phyloP scores from a whole-genome alignment of 352 stramenopile genomes.

The Phytophthora fragariae region DNA sequence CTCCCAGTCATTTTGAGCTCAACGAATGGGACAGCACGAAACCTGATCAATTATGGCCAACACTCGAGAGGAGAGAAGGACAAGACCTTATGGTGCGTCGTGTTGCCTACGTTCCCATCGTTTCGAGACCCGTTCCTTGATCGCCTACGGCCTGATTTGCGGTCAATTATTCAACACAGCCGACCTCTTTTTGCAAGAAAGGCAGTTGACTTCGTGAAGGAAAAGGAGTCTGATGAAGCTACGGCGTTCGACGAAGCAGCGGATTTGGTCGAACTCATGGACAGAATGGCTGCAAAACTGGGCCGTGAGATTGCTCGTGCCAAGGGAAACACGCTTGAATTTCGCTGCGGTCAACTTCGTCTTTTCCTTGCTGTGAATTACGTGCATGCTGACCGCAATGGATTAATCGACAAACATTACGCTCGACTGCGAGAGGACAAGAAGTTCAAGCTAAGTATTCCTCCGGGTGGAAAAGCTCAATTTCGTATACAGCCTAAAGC shows the following conservation, averaged over 20 bases:
- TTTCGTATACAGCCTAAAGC: neutral
- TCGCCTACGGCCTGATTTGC: neutral
- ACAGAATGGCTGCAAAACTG: neutral
- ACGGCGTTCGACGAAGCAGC: neutral
- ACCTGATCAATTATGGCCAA: neutral
- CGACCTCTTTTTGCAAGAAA: conserved; percentile 6
- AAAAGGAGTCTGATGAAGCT: neutral
- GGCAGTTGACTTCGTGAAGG: conserved; percentile 2
- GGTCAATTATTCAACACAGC: conserved; percentile 5
- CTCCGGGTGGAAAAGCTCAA: neutral
- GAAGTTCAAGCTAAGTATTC: neutral
- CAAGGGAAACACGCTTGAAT: neutral
- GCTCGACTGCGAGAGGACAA: neutral
- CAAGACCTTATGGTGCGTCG: conserved; percentile 1
- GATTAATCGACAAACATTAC: neutral
- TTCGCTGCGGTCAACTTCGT: neutral
- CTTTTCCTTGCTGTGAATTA: neutral
- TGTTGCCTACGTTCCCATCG: neutral
- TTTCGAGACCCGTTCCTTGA: conserved; percentile 9
- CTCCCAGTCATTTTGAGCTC: conserved; percentile 6
- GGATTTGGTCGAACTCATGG: neutral
- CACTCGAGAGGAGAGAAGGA: neutral
- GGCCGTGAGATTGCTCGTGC: neutral
- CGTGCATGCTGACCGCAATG: neutral
- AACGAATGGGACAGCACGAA: conserved; percentile 4